A percentile compares a stretch with the other conserved stretches of the same genome.
These are phyloP conservation scores for Exophiala lecanii-corni DNA, from an alignment of 2,329 filamentous ascomycete species.

Conservation along the genomic window DNA sequence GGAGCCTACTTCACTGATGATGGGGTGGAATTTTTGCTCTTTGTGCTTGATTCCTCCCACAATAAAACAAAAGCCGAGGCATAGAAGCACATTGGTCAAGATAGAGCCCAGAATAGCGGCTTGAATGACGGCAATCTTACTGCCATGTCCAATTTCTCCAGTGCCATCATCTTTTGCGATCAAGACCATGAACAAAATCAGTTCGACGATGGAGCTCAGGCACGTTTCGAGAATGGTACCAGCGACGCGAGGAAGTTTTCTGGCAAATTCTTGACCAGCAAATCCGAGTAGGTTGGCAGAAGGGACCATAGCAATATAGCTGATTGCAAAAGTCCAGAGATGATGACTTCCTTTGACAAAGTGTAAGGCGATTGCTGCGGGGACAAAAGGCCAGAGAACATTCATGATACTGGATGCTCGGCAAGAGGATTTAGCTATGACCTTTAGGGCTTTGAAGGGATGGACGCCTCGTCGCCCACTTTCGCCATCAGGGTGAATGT, in stretches of 20 bases:
- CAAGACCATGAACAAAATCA: constrained; percentile 75
- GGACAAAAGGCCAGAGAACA: constrained; percentile 70
- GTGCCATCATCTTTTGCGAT: constrained; percentile 43
- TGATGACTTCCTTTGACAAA: constrained; percentile 54
- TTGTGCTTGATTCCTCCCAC: constrained; percentile 64
- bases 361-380: constrained; percentile 63
- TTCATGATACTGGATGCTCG: constrained; percentile 62
- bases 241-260: constrained; percentile 69
- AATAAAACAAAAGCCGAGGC: constrained; percentile 74
- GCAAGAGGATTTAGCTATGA: constrained; percentile 61
- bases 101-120: constrained; percentile 80
- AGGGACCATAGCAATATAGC: constrained; percentile 73
- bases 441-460: constrained; percentile 58
- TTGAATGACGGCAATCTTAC: constrained; percentile 62
- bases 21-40: constrained; percentile 66
- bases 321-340: constrained; percentile 63
- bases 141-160: constrained; percentile 25
- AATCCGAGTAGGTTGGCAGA: constrained; percentile 72
- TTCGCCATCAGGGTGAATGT: constrained; percentile 54
- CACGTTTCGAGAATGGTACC: constrained; percentile 46
- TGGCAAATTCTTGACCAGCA: constrained; percentile 64
- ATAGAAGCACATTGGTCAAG: constrained; percentile 73
- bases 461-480: constrained; percentile 65
- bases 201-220: constrained; percentile 71
- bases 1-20: constrained; percentile 72